Conservation (phyloP, 345 rosid species). For the Syzygium aqueum region DNA sequence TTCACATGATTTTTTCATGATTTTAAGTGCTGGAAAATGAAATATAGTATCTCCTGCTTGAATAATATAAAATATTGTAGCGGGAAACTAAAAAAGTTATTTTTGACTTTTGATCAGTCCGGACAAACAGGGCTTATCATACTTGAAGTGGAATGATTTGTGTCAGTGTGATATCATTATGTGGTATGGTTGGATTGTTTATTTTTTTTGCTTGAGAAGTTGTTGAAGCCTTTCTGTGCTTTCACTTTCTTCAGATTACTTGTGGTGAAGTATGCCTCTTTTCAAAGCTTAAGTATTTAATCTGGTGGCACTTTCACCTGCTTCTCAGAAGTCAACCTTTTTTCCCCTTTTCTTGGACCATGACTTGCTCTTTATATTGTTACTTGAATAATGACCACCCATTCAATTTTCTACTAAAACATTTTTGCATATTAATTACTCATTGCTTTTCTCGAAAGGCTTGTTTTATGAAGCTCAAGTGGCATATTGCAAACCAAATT, state of each 20-base stretch:
- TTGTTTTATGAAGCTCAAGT: not conserved
- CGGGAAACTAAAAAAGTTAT: no score
- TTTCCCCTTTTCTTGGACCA: not conserved
- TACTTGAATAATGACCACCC: not conserved
- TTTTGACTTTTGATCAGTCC: no score
- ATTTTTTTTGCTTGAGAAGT: not conserved
- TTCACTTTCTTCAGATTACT: not conserved
- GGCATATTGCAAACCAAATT: not conserved
- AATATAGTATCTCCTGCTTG: no score
- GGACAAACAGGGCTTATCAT: no score
- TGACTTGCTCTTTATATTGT: not conserved
- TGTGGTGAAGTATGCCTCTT: not conserved
- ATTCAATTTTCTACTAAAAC: not conserved
- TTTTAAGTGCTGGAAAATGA: no score
- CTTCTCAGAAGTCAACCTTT: not conserved
- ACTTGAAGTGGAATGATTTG: not conserved
- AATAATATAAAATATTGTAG: no score
- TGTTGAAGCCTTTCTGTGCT: not conserved
- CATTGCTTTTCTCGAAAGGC: not conserved
- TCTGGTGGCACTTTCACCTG: not conserved
- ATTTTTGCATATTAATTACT: not conserved
- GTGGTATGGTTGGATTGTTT: not conserved
- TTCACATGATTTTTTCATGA: no score
- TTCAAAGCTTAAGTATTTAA: not conserved
- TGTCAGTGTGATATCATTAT: not conserved